These are phyloP conservation scores for Herpetomonas tarakana DNA, from an alignment of 208 protist genomes.

Conservation along the genomic window DNA sequence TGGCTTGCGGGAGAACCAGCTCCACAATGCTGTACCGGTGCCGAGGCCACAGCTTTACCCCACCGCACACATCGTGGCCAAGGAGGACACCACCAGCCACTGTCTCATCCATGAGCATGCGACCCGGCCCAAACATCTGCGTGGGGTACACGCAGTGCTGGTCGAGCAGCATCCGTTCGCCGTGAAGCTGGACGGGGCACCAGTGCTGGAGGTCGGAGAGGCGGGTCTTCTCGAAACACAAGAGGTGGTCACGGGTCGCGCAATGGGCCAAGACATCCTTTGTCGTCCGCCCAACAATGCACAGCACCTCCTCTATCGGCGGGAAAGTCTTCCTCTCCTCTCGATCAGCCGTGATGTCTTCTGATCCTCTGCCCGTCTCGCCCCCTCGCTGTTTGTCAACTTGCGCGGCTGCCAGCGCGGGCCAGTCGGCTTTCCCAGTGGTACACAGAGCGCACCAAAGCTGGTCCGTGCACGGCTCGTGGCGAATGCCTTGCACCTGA, in stretches of 20 bases:
- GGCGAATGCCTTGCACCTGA: conserved; percentile 27
- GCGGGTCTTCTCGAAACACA: conserved; percentile 44
- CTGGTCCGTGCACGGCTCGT: conserved; percentile 14
- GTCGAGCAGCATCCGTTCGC: conserved; percentile 64
- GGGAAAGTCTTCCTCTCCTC: neutral
- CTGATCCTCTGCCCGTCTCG: no score
- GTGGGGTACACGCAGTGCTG: conserved; percentile 77
- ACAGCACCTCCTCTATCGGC: conserved; percentile 15
- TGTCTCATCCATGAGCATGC: conserved; percentile 61
- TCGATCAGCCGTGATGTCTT: no score
- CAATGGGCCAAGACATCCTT: conserved; percentile 54
- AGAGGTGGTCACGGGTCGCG: conserved; percentile 43
- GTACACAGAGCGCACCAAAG: conserved; percentile 42
- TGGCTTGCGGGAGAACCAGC: conserved; percentile 42
- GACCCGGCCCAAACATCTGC: conserved; percentile 62
- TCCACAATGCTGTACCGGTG: conserved; percentile 73
- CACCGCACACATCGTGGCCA: conserved; percentile 71
- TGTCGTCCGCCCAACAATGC: conserved; percentile 16
- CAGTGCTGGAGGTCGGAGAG: conserved; percentile 31
- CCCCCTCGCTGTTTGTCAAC: no score
- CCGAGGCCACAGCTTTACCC: conserved; percentile 64
- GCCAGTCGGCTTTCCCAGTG: neutral
- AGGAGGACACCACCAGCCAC: conserved; percentile 55
- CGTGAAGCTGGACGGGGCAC: conserved; percentile 68
- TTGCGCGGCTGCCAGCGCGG: no score